Base-by-base conservation (phyloP, 2,329 filamentous ascomycete genomes). In the Monilinia fructigena region DNA sequence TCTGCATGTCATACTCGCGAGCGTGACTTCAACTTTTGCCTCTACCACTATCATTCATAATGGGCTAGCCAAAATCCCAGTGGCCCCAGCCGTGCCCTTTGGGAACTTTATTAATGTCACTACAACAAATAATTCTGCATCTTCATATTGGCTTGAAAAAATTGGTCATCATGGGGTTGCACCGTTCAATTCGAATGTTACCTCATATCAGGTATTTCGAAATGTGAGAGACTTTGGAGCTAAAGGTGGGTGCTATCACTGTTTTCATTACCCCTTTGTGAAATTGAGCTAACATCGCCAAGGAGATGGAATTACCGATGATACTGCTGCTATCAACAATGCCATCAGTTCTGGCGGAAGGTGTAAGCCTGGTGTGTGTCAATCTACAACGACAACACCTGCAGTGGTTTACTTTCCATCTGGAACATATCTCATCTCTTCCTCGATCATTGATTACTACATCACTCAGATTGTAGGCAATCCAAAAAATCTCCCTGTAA, bases 251-350 rank as follows among this genome's bases (percentile, higher is more conserved):
- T 68, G n/a, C 40, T 3, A 67, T 35, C 2, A 45, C 18, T 26
- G 14, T 18, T 47, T 8, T 42, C 7, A 14, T 14, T 14, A 23
- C 93, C 96, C 80, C 92, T 89, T 56, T 85, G 97, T 97, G 69
- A 91, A 96, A 80, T 96, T 81, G 92, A 89, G 54, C 86, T 97
- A 60, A 89, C 97, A 40, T 70, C 92, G 96, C 80, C 85, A 45
- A 72, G 71, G 72, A 35, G 86, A 89, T 72, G 71, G 88, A 11
- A 78, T 80, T 0, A 89, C 89, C n/a, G 93, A 97, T 76, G 93
- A 97, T 75, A 96, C 93, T 0, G 70, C 79, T 1, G 91, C 93
- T 66, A 96, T 98, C 83, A 96, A 97, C 80, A 77, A 80, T 35
- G 73, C 72, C 10, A 72, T 75, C 2, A 71, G 66, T 61, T 58